Base-by-base conservation (phyloP, 768 basidiomycete genomes). In the Lentinus brumalis region DNA sequence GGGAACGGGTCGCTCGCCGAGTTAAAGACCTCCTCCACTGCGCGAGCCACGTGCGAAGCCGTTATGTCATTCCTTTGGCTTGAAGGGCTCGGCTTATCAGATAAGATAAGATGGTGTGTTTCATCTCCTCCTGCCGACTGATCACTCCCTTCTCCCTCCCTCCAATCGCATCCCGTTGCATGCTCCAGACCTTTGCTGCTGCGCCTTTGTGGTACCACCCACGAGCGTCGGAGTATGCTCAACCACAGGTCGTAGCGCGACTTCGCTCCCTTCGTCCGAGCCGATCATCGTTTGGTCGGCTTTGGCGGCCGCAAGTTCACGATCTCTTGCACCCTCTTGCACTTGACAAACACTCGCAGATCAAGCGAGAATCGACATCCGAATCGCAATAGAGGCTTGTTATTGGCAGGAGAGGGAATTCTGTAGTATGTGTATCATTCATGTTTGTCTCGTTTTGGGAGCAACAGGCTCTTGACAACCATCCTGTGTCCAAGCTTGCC, bases 61-160 rank as follows among this genome's bases (percentile, higher is more conserved):
- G 52, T 52, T 61, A 46, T 56, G 60, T 61, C 60, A 61, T 61
- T 21, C 41, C 35, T 26, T 26, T 51, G 49, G 32, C 52, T 30
- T 45, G 42, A 54, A 40, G 35, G 40, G n/a, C 31, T 5, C 18
- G 32, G 7, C 44, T 21, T 59, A 58, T 55, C 57, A 50, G 62
- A 63, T 63, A 59, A 63, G 62, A 63, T 63, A 53, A 58, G 55
- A 56, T 56, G 4, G 26, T 21, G 7, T 10, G 44, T 57, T 49
- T 42, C 50, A 50, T 49, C 56, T 40, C 26, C 40, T 30, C 18
- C 40, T 38, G 5, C 11, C 40, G 40, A 26, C 56, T 50, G 57
- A 31, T 21, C 44, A 26, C n/a, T 30, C 44, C 32, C 14, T 18
- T 15, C 29, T 26, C 47, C 12, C 35, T 40, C 29, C 50, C 11